Base-by-base conservation (phyloP, 2,329 filamentous ascomycete species). In the Harringtonia aguacate region DNA sequence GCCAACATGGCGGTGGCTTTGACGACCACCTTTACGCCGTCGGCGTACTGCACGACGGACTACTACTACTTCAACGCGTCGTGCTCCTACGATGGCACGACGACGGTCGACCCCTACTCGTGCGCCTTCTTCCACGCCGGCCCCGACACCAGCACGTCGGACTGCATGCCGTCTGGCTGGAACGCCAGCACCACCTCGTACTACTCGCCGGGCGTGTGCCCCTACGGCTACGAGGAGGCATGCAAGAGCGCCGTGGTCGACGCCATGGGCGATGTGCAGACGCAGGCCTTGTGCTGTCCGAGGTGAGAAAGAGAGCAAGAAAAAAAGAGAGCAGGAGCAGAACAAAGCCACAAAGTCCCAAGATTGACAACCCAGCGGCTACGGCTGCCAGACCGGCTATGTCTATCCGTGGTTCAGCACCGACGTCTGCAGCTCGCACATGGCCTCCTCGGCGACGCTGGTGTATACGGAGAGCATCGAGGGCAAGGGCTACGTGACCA, bases 171-270 rank as follows among this genome's bases (percentile, higher is more conserved):
- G 4, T 29, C 30, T 1, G 27, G 43, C 21, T 50, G 39, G 40
- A 44, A 18, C 24, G 8, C 15, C n/a, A 17, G 29, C 8, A n/a
- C 30, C 3, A 6, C 20, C 12, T 20, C 21, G 4, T 45, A 46
- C 43, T 49, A 33, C 37, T 48, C 46, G n/a, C 46, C 48, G 2
- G 48, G 43, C 14, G n/a, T 48, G 31, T 50, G 48, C 13, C 48
- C 46, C 8, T 1, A n/a, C 4, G 46, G 46, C 28, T 50, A 50
- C 37, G 30, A 24, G 1, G n/a, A 42, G 24, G 48, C 46, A 8
- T 43, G 43, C 36, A 30, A 17, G 6, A 20, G 3, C 18, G 27
- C 27, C 10, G n/a, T 14, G 18, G 2, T 30, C 3, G 24, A n/a
- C 21, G 3, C n/a, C 4, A 35, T 15, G 3, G 24, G 22, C 24